A percentile compares a stretch with the other conserved stretches of the same genome.
Evolutionary conservation across 805 yeast genomes (phyloP).

Genomic region (Dipodascopsis tothii): DNA sequence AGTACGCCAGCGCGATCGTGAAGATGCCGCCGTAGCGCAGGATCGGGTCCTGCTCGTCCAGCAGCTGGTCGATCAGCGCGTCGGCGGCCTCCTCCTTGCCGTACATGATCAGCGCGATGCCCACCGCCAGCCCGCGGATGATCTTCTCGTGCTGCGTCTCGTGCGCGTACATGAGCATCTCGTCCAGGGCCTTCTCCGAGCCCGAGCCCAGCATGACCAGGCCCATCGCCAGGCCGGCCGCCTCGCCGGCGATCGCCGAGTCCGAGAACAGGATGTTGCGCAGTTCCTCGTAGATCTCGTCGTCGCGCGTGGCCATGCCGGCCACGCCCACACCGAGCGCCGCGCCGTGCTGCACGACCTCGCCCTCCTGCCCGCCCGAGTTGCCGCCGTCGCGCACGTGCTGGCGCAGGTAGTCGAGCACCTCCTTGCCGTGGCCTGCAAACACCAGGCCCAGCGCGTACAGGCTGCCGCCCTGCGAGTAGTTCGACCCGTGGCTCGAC

Average conservation of each 20-base stretch:
- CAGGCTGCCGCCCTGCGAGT: conserved; percentile 91
- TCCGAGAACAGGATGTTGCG: conserved; percentile 80
- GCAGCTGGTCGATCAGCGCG: conserved; percentile 52
- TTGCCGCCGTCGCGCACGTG: conserved; percentile 46
- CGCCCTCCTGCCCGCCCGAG: conserved; percentile 49
- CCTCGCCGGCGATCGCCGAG: conserved; percentile 90
- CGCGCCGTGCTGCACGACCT: conserved; percentile 89
- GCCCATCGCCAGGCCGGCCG: conserved; percentile 95
- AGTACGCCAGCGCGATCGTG: conserved; percentile 90
- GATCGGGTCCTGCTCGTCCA: conserved; percentile 69
- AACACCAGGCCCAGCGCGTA: conserved; percentile 88
- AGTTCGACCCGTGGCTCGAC: conserved; percentile 30
- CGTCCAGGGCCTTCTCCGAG: conserved; percentile 55
- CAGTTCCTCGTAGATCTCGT: conserved; percentile 67
- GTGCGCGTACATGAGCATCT: conserved; percentile 83
- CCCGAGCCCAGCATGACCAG: conserved; percentile 91
- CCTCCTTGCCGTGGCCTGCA: conserved; percentile 93
- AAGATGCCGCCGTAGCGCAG: conserved; percentile 94
- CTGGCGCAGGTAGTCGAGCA: conserved; percentile 61
- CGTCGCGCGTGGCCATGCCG: conserved; percentile 84
- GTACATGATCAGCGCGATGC: conserved; percentile 77
- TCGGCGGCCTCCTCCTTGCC: conserved; percentile 82
- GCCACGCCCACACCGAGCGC: conserved; percentile 93
- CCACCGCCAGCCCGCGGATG: conserved; percentile 85
- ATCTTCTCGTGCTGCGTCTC: conserved; percentile 95